These are phyloP conservation scores for Cytospora paraplurivora DNA, from an alignment of 2,329 filamentous ascomycete genomes.

Conservation along the genomic window DNA sequence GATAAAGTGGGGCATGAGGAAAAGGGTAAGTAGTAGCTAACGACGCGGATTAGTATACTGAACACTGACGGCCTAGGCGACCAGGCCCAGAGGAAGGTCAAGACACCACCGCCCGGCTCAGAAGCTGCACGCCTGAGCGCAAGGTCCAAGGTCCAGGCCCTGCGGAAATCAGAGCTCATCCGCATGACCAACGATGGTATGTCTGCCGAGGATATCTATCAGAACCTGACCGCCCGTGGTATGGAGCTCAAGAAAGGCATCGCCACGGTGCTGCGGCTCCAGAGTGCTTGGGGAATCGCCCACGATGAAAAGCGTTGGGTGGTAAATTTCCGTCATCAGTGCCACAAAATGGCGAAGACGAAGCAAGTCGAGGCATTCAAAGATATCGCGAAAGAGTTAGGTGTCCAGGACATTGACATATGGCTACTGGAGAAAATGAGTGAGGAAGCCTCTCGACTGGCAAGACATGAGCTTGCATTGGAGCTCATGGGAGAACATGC, in stretches of 20 bases:
- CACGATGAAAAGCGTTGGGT: constrained; percentile 25
- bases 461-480: constrained; percentile 25
- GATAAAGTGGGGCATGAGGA: constrained; percentile 31
- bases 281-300: constrained; percentile 30
- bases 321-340: constrained; percentile 26
- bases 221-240: constrained; percentile 28
- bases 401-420: constrained; percentile 8
- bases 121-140: constrained; percentile 24
- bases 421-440: constrained; percentile 19
- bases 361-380: constrained; percentile 22
- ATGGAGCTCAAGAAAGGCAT: constrained; percentile 31
- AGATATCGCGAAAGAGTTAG: constrained; percentile 23
- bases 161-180: constrained; percentile 30
- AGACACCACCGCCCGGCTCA: constrained; percentile 28
- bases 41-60: rapidly evolving
- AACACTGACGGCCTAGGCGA: not conserved
- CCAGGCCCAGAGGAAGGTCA: constrained; percentile 29
- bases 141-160: constrained; percentile 22
- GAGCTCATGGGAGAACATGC: constrained; percentile 26
- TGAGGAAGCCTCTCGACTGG: constrained; percentile 13
- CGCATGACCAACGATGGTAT: constrained; percentile 31
- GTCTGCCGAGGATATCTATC: constrained; percentile 27
- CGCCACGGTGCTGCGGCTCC: constrained; percentile 30
- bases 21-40: constrained; percentile 22
- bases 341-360: constrained; percentile 25